Evolutionary conservation across 2,329 filamentous ascomycete species (phyloP), one percentile per base, ranked within the genome.

Genomic region (Proliferodiscus dingleyae): DNA sequence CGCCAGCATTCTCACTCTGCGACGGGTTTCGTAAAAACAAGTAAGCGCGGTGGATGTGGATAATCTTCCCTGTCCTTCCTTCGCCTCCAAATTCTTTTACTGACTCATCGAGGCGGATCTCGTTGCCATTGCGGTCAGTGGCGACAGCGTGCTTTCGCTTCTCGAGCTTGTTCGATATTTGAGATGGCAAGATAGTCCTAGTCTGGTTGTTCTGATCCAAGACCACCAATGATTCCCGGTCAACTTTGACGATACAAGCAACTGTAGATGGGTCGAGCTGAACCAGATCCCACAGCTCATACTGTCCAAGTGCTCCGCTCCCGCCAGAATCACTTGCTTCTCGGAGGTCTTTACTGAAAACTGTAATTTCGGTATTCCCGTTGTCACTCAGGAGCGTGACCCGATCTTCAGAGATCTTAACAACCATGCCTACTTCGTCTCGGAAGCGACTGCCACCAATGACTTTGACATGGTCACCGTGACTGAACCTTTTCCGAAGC

Each of bases 381-480:
- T 93, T 89, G 68, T 98, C 93, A 38, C 88, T 95, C 54, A 98
- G 73, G 54, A 98, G 73, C 1, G 93, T 97, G 47, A 98, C 89
- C 30, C 87, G 83, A 64, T 98, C 93, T 49, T 95, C 89, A 39
- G 81, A 85, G 55, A 96, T 93, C 65, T 89, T 88, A 54, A 97
- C 89, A 41, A 98, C 90, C 80, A 96, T 95, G 67, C 93, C 93
- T 36, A 97, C 86, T 68, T 98, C 93, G 58, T 96, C 93, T 45
- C 87, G 82, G 66, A 90, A 97, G 58, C 89, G 86, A 70, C 90
- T 95, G 30, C 90, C 91, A 45, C 93, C 91, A 63, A 96, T 95
- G 56, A 98, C 93, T 71, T 97, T 97, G 71, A 98, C 93, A 63
- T 98, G 93, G 61, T 98, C 93, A 73, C 93, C 93, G 51, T 90